These are phyloP conservation scores for Trichoderma polysporum DNA, from an alignment of 2,329 filamentous ascomycete genomes.

Conservation along the genomic window DNA sequence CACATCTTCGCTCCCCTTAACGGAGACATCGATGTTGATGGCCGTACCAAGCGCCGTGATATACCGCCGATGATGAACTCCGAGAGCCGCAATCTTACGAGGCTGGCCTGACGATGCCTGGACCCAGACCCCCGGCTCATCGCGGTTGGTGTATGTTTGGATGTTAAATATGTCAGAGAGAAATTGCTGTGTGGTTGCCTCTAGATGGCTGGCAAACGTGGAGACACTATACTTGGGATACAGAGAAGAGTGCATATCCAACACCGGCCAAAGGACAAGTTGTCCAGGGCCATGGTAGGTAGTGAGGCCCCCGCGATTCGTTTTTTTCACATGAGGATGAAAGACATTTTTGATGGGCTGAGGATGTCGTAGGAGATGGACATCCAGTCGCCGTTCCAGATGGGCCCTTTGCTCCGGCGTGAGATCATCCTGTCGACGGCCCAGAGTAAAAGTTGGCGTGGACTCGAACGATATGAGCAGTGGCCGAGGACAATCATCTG, in stretches of 20 bases:
- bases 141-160: constrained; percentile 57
- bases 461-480: constrained; percentile 81
- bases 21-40: constrained; percentile 69
- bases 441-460: constrained; percentile 82
- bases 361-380: constrained; percentile 28
- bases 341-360: constrained; percentile 36
- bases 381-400: constrained; percentile 43
- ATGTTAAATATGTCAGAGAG: constrained; percentile 60
- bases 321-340: constrained; percentile 63
- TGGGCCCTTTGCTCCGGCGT: constrained; percentile 44
- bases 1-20: constrained; percentile 34
- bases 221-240: constrained; percentile 66
- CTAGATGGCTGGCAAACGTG: constrained; percentile 75
- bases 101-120: constrained; percentile 29
- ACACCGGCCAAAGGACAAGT: constrained; percentile 84
- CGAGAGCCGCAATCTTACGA: constrained; percentile 84
- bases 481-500: constrained; percentile 53
- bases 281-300: constrained; percentile 97
- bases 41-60: constrained; percentile 83
- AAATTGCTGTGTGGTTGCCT: constrained; percentile 69
- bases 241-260: constrained; percentile 67
- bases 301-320: constrained; percentile 82
- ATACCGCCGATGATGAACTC: constrained; percentile 85
- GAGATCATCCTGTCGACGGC: constrained; percentile 69
- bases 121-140: constrained; percentile 86